Conservation (phyloP, 2,329 filamentous ascomycete species). For the Colletotrichum sp. region DNA sequence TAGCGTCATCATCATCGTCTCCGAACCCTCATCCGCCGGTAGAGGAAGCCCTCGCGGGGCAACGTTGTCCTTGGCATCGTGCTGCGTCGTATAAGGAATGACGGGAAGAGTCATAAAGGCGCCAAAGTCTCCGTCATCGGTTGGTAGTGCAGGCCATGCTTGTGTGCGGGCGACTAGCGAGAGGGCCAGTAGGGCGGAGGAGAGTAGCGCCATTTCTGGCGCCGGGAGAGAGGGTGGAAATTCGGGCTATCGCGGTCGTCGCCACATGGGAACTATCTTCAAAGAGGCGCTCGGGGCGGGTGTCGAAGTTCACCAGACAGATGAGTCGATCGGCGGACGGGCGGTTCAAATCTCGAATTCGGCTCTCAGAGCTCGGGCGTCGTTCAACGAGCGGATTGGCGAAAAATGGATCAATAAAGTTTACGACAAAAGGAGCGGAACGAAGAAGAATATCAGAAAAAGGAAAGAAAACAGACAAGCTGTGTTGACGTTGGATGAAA, state of each 20-base stretch:
- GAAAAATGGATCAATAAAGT: neutral
- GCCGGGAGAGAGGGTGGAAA: neutral
- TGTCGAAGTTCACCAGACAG: neutral
- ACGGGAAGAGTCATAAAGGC: constrained; percentile 10
- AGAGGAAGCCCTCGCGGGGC: constrained; percentile 6
- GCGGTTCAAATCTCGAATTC: neutral
- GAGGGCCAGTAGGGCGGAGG: constrained; percentile 16
- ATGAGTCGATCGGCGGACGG: neutral
- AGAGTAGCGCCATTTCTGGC: constrained; percentile 12
- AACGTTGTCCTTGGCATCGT: neutral
- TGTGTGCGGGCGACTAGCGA: constrained; percentile 3
- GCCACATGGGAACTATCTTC: constrained; percentile 17
- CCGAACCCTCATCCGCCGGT: constrained; percentile 1
- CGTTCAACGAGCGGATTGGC: neutral
- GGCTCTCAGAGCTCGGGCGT: neutral
- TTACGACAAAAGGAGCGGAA: neutral
- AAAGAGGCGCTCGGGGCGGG: neutral
- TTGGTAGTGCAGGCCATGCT: constrained; percentile 23
- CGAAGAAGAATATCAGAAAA: neutral
- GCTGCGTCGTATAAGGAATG: constrained; percentile 16
- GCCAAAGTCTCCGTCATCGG: constrained; percentile 9
- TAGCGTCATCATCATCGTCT: constrained; percentile 9
- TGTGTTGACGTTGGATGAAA: neutral
- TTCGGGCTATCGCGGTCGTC: constrained; percentile 18
- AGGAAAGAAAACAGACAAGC: neutral